Base-by-base conservation (phyloP, 106 monocot species). In the Acorus calamus region DNA sequence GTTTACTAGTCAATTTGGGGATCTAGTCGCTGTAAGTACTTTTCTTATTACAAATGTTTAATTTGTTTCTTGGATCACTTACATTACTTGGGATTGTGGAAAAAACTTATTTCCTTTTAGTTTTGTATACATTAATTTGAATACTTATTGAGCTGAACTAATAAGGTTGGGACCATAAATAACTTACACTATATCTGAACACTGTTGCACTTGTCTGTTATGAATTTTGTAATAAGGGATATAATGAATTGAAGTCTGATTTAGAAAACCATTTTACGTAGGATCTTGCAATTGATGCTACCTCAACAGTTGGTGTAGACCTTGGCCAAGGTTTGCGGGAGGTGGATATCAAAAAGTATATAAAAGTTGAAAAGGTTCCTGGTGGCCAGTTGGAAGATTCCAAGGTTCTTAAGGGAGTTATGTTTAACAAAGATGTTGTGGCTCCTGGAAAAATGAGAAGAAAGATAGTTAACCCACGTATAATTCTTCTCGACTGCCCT, bases 241-340 rank as follows among this genome's bases (percentile, higher is more conserved):
- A 28, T 28, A 28, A 28, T n/a, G 7, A 63, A 45, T 11, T 63
- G 5, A 0, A 49, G 7, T 45, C 8, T 49, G n/a, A 63, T 49
- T 49, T 13, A 5, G 28, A 9, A 43, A 2, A 48, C 41, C 48
- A 8, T 44, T 48, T 62, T 61, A 28, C 71, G 54, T 61, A 94
- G 94, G 90, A 94, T 80, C 94, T 94, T 83, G 90, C 94, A 63
- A 79, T 94, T 73, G 94, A 94, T 84, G 86, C 94, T 60, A 94
- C 90, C 57, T 78, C 81, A 44, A 90, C 64, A 73, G 84, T 78
- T 57, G 94, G 90, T 72, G 94, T 94, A 11, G 94, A 94, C 68
- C 80, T 94, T 64, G 89, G 94, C 13, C 90, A 94, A 80, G 94
- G 94, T 49, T 10, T 86, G 11, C 65, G 75, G 52, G 94, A 94